Evolutionary conservation across 2,329 filamentous ascomycete species (phyloP), one percentile per base, ranked within the genome.

Genomic region (Botrytis aclada): DNA sequence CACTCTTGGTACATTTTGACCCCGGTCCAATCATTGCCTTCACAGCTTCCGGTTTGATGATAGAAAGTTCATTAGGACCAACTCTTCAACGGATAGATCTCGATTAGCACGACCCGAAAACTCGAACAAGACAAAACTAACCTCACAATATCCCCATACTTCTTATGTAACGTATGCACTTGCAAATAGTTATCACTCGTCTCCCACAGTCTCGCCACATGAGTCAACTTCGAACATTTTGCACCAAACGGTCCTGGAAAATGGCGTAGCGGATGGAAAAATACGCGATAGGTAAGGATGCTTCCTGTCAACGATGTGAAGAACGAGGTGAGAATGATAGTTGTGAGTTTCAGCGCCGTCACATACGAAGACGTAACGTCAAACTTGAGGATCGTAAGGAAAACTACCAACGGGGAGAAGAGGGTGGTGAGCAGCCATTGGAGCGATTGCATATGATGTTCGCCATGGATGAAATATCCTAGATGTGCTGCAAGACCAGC

Each of bases 281-380:
- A 84, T 0, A 86, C 84, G 8, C 89, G 78, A 76, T 89, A 88
- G 69, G 85, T 84, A 39, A 89, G 81, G 80, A 89, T 85, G 16
- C 86, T 83, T 67, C 58, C 34, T 18, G 54, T 34, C 3, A 70
- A 25, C 4, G 69, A 70, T 14, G 60, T 18, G 25, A 71, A 51
- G 20, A 71, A 71, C 6, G 60, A 71, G 4, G 34, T 25, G 14
- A 25, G 0, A 7, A 62, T 54, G 12, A 72, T 12, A 8, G 25
- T 10, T 7, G 29, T 72, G 10, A 67, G 43, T 14, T 25, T 25
- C 29, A 60, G 45, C 18, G 45, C 62, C 8, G 39, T n/a, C 1
- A 10, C 7, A 69, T 72, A 61, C 4, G 62, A 61, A 22, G 41
- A n/a, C 2, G 70, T 12, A 12, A 72, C 12, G 9, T 47, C 51